Evolutionary conservation across 805 yeast species (phyloP), one percentile per base, ranked within the genome.

Genomic region (Hanseniaspora thailandica): DNA sequence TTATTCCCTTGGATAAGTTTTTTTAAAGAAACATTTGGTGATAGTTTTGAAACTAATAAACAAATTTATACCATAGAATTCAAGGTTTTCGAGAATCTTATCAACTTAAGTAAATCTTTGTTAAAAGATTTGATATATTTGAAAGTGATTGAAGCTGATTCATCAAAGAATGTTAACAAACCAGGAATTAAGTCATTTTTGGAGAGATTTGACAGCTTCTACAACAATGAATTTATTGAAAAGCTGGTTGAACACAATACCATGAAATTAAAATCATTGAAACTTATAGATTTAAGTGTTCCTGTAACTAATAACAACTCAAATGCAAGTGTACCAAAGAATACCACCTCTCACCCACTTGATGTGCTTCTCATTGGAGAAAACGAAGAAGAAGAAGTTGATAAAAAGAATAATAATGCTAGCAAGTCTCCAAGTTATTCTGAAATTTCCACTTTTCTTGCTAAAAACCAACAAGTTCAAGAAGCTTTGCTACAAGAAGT

Each of bases 1-100:
- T 4, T 50, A 2, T 50, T 50, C 20, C 54, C 54, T 20, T 50
- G 54, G 54, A 43, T 50, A 15, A 50, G 54, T 22, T 23, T 50
- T 17, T 20, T 43, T 2, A 43, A 50, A 28, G 54, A 50, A 26
- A 30, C 19, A 4, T 28, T 43, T 43, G 46, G 35, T 9, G 34
- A 26, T 3, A 20, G n/a, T 5, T 43, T 30, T 30, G 46, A 30
- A 13, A 43, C 34, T 8, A 43, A 43, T 12, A 43, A 43, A 30
- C 44, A 35, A 20, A 35, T 31, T 4, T 33, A 38, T 36, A n/a
- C 33, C 10, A n/a, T 50, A 15, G 40, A 35, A 6, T 41, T 31
- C 15, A 40, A 50, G 6, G 40, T 43, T 2, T 34, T 50, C 19
- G 46, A 50, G 15, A 43, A 35, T 28, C 23, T 50, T 22, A 30